Evolutionary conservation across 208 protist genomes (phyloP), one percentile per base, ranked within the genome.

Genomic region (Crithidia expoeki): DNA sequence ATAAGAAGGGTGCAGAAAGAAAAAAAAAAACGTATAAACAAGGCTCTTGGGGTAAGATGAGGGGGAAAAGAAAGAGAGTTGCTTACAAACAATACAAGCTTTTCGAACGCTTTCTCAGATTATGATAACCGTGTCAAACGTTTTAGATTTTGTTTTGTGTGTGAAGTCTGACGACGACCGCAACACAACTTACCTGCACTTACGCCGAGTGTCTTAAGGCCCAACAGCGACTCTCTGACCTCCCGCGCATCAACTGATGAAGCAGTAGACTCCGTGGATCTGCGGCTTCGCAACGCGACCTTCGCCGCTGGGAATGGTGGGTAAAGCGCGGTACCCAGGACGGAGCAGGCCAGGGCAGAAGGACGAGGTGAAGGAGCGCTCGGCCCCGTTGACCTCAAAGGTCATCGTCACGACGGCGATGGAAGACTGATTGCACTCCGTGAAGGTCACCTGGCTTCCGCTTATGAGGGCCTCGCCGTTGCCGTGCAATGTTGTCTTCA

Each of bases 271-370:
- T 47, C 84, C 82, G 55, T 91, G 78, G 16, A 85, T 79, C 28
- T 76, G 71, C 62, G 76, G 69, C 51, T 76, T 79, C 50, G 70
- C 34, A 3, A 66, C 40, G 46, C 68, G 72, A 51, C 85, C 83
- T 27, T 91, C 87, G 12, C 74, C 78, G 21, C 60, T 74, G 38
- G 77, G 80, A 49, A 89, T 53, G 36, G 81, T 74, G 1, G 84
- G 85, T 19, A 96, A 55, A 14, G 87, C 91, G 7, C 91, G 84
- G 57, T 92, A 96, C 0, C 91, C 91, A 33, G 68, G 46, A 30
- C 91, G 85, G 47, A 89, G 71, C 34, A 92, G 75, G 0, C 63
- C 50, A 17, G 85, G 85, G 51, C 80, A 81, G 57, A 96, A 96
- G 57, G 91, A 83, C 9, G 91, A 59, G 36, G 77, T 80, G 66